These are phyloP conservation scores for Trifolium dubium DNA, from an alignment of 306 rosid species.

Conservation along the genomic window DNA sequence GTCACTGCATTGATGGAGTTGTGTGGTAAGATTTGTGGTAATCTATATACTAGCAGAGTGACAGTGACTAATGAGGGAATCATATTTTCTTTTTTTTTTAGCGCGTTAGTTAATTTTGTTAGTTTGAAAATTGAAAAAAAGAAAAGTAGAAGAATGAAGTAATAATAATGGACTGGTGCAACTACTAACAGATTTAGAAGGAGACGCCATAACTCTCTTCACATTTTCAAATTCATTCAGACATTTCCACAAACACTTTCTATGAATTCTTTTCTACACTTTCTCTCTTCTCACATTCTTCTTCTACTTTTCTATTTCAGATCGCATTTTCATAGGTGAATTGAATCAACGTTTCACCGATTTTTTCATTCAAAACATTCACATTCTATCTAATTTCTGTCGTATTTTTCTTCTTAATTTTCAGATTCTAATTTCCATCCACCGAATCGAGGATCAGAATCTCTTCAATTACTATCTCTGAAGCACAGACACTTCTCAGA, in stretches of 20 bases:
- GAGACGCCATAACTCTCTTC: conserved; percentile 62
- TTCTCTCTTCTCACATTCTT: background rate
- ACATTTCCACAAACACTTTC: background rate
- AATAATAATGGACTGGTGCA: conserved; percentile 35
- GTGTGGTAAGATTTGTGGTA: too few relatives aligned
- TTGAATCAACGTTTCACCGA: background rate
- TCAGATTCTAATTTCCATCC: background rate
- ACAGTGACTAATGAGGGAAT: background rate
- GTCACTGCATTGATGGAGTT: too few relatives aligned
- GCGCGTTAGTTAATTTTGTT: conserved; percentile 51
- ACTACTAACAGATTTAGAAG: conserved; percentile 48
- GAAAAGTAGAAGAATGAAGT: background rate
- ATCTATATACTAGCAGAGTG: too few relatives aligned
- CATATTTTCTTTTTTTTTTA: background rate
- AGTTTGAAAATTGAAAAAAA: conserved; percentile 26
- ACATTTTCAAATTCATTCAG: conserved; percentile 27
- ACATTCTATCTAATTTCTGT: background rate
- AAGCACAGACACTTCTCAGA: too few relatives aligned
- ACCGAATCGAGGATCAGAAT: too few relatives aligned
- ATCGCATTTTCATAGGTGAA: conserved; percentile 42
- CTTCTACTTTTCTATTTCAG: background rate
- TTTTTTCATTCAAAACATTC: too few relatives aligned
- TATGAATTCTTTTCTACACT: background rate
- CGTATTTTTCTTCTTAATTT: background rate
- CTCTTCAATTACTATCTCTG: background rate